These are phyloP conservation scores for Botrytis cinerea DNA, from an alignment of 2,329 filamentous ascomycete genomes.

Conservation along the genomic window DNA sequence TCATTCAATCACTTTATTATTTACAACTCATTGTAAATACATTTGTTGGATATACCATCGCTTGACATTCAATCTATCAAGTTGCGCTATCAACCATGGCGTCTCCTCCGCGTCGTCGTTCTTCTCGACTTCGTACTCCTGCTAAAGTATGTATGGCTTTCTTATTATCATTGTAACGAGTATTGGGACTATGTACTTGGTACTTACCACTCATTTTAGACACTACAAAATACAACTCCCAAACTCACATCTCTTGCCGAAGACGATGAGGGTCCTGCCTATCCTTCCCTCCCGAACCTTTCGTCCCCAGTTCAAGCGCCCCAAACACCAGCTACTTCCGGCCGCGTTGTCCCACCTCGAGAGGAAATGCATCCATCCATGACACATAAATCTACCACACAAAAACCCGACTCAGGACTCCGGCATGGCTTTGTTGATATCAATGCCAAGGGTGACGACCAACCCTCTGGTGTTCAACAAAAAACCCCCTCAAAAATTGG, in stretches of 20 bases:
- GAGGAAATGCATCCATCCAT: constrained; percentile 93
- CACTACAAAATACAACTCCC: constrained; percentile 29
- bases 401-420: constrained; percentile 75
- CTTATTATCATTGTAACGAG: background rate
- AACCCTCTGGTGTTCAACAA: constrained; percentile 49
- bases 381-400: constrained; percentile 72
- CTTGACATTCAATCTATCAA: background rate
- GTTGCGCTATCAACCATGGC: constrained; percentile 25
- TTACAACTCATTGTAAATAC: background rate
- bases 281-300: constrained; percentile 32
- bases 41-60: background rate
- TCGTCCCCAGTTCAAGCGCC: constrained; percentile 37
- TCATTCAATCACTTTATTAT: background rate
- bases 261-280: constrained; percentile 37
- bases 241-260: constrained; percentile 39
- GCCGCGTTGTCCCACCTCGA: constrained; percentile 67
- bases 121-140: constrained; percentile 41
- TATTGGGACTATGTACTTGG: background rate
- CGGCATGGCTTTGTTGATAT: constrained; percentile 82
- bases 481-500: constrained; percentile 65
- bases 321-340: constrained; percentile 63
- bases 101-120: constrained; percentile 40
- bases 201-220: constrained; percentile 24
- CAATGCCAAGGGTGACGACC: constrained; percentile 43
- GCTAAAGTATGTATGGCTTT: constrained; percentile 36